These are phyloP conservation scores for Lipomyces oligophaga DNA, from an alignment of 805 yeast species.

Conservation along the genomic window DNA sequence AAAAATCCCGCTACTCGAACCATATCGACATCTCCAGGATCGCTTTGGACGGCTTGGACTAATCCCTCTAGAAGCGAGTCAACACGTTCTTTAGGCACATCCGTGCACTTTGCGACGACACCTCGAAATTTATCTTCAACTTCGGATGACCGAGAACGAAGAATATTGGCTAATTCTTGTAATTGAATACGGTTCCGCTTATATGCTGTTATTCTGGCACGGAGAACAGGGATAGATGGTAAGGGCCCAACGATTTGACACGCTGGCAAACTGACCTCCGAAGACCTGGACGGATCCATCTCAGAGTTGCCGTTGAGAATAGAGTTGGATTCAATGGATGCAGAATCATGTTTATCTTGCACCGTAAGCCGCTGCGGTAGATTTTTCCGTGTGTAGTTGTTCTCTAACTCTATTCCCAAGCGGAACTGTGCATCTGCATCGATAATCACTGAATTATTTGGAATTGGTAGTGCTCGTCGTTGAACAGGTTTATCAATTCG, in stretches of 20 bases:
- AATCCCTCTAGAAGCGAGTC: slow-evolving; percentile 79
- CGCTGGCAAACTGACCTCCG: background rate
- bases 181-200: slow-evolving; percentile 61
- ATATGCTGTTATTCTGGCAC: slow-evolving; percentile 81
- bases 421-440: slow-evolving; percentile 93
- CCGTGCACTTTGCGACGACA: slow-evolving; percentile 86
- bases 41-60: slow-evolving; percentile 86
- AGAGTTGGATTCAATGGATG: background rate
- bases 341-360: background rate
- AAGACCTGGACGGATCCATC: background rate
- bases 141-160: slow-evolving; percentile 52
- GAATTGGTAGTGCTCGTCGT: too few relatives aligned
- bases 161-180: slow-evolving; percentile 48
- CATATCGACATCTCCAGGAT: slow-evolving; percentile 63
- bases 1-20: slow-evolving; percentile 54
- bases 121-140: slow-evolving; percentile 76
- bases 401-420: slow-evolving; percentile 42
- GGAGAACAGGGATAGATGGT: slow-evolving; percentile 52
- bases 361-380: background rate
- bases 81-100: slow-evolving; percentile 75
- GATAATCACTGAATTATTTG: slow-evolving; percentile 41
- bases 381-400: background rate
- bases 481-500: slow-evolving; percentile 21
- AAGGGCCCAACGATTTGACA: slow-evolving; percentile 30
- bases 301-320: background rate